A percentile compares a stretch with the other conserved stretches of the same genome.
Conservation (phyloP, 768 basidiomycete species). For the Steccherinum ochraceum region DNA sequence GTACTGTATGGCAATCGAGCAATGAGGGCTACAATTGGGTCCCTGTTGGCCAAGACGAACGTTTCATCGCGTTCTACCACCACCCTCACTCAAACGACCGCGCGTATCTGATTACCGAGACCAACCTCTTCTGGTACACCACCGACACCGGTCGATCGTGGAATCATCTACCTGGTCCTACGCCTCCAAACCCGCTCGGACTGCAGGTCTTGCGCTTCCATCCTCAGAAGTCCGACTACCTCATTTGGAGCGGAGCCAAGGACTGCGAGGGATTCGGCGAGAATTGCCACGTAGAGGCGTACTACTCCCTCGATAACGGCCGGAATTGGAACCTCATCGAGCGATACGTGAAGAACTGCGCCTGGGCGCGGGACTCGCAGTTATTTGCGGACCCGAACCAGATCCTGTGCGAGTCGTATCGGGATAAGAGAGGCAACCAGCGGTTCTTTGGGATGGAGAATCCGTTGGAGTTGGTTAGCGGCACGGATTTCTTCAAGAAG, state of each 20-base stretch:
- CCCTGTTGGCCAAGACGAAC: conserved; percentile 50
- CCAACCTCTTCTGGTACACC: conserved; percentile 64
- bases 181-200: conserved; percentile 73
- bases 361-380: conserved; percentile 80
- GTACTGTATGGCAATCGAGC: conserved; percentile 85
- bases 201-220: conserved; percentile 83
- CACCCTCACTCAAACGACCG: conserved; percentile 75
- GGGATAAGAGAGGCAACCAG: conserved; percentile 78
- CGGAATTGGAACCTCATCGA: conserved; percentile 72
- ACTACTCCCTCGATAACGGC: conserved; percentile 74
- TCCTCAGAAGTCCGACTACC: conserved; percentile 62
- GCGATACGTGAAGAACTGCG: conserved; percentile 83
- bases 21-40: conserved; percentile 95
- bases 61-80: conserved; percentile 81
- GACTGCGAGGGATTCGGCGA: conserved; percentile 47
- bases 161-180: conserved; percentile 52
- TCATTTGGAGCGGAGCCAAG: conserved; percentile 84
- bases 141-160: conserved; percentile 77
- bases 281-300: conserved; percentile 70
- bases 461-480: conserved; percentile 74
- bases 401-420: conserved; percentile 89
- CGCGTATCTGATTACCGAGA: conserved; percentile 83
- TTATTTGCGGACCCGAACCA: conserved; percentile 78
- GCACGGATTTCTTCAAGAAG: conserved; percentile 62
- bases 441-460: conserved; percentile 46